Percentiles rank a stretch among this genome's conserved stretches.
Conservation (phyloP, 352 stramenopile species). For the Phytophthora cryptogea region DNA sequence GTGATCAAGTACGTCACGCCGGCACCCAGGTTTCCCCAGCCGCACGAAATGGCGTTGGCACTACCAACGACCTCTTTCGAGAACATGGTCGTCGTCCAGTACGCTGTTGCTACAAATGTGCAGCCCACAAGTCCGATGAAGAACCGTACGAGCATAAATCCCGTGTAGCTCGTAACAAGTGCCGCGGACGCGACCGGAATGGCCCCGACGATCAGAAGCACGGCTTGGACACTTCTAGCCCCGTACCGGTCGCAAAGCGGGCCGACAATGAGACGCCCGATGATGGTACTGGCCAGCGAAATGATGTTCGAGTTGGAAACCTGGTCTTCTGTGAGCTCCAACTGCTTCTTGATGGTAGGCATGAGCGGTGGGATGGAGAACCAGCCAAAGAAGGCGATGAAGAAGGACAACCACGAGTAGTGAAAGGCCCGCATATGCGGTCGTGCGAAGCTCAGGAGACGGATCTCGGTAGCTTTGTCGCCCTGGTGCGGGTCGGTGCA, state of each 20-base stretch:
- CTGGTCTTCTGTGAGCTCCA: constrained; percentile 85
- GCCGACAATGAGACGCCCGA: constrained; percentile 89
- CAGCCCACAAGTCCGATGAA: constrained; percentile 93
- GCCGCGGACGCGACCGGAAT: constrained; percentile 83
- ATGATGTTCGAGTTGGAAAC: constrained; percentile 91
- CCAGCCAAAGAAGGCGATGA: constrained; percentile 94
- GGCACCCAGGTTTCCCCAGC: constrained; percentile 94
- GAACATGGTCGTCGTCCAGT: constrained; percentile 34
- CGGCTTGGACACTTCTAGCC: constrained; percentile 72
- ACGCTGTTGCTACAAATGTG: constrained; percentile 58
- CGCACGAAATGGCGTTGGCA: constrained; percentile 60
- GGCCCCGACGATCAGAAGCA: constrained; percentile 70
- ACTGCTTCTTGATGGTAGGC: constrained; percentile 69
- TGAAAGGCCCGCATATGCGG: constrained; percentile 94
- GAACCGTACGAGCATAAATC: constrained; percentile 83
- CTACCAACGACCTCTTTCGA: constrained; percentile 25
- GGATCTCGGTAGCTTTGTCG: constrained; percentile 61
- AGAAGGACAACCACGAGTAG: constrained; percentile 91
- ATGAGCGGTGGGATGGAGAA: constrained; percentile 80
- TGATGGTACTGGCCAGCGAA: constrained; percentile 84
- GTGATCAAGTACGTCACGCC: constrained; percentile 86
- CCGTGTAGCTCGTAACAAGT: constrained; percentile 69
- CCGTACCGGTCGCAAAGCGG: constrained; percentile 93
- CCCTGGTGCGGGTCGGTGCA: constrained; percentile 34
- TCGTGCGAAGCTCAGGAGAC: constrained; percentile 65